Conservation (phyloP, 352 stramenopile genomes). For the Pythium scleroteichum region DNA sequence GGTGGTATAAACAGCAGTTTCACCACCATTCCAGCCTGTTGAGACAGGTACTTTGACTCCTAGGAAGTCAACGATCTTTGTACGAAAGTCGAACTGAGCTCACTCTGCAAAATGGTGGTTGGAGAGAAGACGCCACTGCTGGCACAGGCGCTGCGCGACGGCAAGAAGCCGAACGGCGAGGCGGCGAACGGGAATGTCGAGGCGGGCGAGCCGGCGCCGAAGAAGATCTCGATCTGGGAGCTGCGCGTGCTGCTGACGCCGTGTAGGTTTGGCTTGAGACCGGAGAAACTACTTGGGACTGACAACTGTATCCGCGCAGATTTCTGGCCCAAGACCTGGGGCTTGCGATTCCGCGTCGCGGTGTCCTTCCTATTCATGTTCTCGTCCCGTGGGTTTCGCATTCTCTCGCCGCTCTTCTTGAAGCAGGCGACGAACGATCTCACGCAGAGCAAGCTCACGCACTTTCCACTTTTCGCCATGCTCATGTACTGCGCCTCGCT, state of each 20-base stretch:
- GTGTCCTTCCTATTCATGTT: conserved; percentile 73
- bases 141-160: conserved; percentile 28
- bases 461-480: conserved; percentile 50
- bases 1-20: too few relatives aligned
- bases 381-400: conserved; percentile 60
- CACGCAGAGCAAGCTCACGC: conserved; percentile 35
- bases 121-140: conserved; percentile 28
- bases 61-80: too few relatives aligned
- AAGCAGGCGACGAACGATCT: conserved; percentile 67
- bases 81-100: too few relatives aligned
- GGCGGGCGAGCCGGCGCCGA: conserved; percentile 4
- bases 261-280: conserved; percentile 45
- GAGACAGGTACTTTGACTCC: too few relatives aligned
- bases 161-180: conserved; percentile 21
- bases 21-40: too few relatives aligned
- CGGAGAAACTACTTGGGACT: not conserved
- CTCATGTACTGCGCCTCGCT: conserved; percentile 64
- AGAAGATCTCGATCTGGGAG: conserved; percentile 48
- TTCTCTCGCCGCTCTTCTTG: conserved; percentile 71
- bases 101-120: conserved; percentile 27
- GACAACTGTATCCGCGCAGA: conserved; percentile 31
- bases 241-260: conserved; percentile 70
- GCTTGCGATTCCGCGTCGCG: conserved; percentile 61
- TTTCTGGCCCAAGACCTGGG: conserved; percentile 75
- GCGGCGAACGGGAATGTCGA: conserved; percentile 32